Conservation (phyloP, 139 green algal species). For the Dunaliella primolecta region DNA sequence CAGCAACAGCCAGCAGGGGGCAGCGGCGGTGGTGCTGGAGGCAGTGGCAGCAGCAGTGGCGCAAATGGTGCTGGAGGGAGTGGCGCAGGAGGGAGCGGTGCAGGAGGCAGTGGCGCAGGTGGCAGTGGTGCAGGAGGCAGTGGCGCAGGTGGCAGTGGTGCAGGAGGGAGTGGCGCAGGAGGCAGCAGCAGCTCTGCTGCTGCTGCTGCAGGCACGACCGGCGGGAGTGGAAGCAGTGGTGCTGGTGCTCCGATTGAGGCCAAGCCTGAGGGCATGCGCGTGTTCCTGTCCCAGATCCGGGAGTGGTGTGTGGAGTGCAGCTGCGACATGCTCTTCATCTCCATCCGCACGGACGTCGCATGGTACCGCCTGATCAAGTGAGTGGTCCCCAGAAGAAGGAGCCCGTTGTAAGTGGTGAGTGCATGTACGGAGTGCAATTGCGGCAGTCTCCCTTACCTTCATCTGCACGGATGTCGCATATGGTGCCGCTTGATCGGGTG, state of each 20-base stretch:
- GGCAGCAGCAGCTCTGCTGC: neutral
- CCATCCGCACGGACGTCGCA: conserved; percentile 84
- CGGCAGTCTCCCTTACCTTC: too few relatives aligned
- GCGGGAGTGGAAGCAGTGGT: conserved; percentile 8
- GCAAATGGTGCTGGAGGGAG: too few relatives aligned
- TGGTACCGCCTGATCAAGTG: conserved; percentile 84
- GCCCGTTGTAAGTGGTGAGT: neutral
- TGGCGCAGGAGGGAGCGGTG: neutral
- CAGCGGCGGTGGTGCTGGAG: too few relatives aligned
- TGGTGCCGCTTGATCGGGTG: too few relatives aligned
- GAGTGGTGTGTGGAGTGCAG: conserved; percentile 92
- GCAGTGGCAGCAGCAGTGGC: too few relatives aligned
- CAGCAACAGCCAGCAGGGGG: too few relatives aligned
- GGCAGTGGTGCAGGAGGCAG: neutral
- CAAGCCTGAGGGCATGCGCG: conserved; percentile 60
- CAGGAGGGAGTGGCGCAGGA: conserved; percentile 12
- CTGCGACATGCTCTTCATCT: conserved; percentile 86
- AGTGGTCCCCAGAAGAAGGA: too few relatives aligned
- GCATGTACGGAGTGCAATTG: too few relatives aligned
- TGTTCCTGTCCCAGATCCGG: conserved; percentile 84
- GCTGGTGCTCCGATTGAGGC: conserved; percentile 8
- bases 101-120: neutral
- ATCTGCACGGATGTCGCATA: too few relatives aligned
- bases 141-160: neutral
- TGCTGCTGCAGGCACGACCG: neutral